Evolutionary conservation across 805 yeast species (phyloP), one percentile per base, ranked within the genome.

Genomic region (Candida berthetii): DNA sequence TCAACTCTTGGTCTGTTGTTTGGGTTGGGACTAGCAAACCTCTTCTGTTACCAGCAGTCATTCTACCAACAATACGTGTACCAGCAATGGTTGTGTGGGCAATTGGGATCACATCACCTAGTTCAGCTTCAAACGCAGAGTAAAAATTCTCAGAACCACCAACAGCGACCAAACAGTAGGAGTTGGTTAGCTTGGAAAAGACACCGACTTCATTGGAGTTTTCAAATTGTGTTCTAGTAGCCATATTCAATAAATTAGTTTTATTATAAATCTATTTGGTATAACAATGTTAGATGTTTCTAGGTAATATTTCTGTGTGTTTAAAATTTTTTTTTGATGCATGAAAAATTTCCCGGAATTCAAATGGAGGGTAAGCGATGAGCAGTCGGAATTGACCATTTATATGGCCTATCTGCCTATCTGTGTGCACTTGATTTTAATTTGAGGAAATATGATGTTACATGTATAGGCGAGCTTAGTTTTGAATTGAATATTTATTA

Each of bases 1-100:
- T 93, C 52, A 93, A 78, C 67, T 93, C 99, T 68, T 93, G 98
- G 66, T 93, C 99, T 6, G 97, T 87, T 36, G 99, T 93, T 66
- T 90, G 96, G 11, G 96, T 85, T 47, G 99, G 99, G 14, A 93
- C 99, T 44, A 93, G 75, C 49, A 93, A 71, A 29, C 99, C 99
- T 64, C 98, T 80, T 72, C 99, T 84, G 77, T 93, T 93, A 57
- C 96, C 99, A 36, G 96, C 97, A 34, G 96, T 85, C 95, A 93
- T 85, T 66, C 99, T 79, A 58, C 99, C 99, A 46, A 93, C 84
- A 50, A 93, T 93, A 69, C 99, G 83, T 57, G 96, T 90, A 54
- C 99, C 99, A 27, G 97, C 97, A 55, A 93, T 93, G 45, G 99
- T 93, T 41, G 98, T 88, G 62, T 93, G 96, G 48, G 87, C 93